Conservation (phyloP, 441 rosid species). For the Viola pubescens region DNA sequence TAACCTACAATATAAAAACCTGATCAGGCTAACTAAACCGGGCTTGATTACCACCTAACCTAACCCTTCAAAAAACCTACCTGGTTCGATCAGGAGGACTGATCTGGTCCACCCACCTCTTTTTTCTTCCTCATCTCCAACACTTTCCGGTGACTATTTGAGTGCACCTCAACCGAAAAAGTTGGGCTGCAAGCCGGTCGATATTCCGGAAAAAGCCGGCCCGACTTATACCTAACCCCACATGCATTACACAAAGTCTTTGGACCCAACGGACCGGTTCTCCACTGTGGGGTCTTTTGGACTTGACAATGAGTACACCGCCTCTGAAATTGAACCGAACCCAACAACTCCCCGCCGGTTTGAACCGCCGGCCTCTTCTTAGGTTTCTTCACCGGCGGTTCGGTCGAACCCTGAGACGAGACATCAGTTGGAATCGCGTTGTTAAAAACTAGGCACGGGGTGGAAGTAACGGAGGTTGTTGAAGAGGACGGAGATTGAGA, state of each 20-base stretch:
- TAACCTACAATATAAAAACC: not conserved
- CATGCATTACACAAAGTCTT: constrained; percentile 92
- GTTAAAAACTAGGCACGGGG: constrained; percentile 10
- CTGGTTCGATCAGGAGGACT: constrained; percentile 16
- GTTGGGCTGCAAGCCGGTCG: constrained; percentile 94
- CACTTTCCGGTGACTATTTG: constrained; percentile 84
- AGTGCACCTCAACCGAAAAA: constrained; percentile 62
- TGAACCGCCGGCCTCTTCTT: constrained; percentile 32
- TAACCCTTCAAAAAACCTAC: constrained; percentile 14
- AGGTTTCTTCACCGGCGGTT: constrained; percentile 29
- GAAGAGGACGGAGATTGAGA: constrained; percentile 28
- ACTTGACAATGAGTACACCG: constrained; percentile 87
- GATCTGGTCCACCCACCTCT: constrained; percentile 28
- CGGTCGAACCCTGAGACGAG: constrained; percentile 17
- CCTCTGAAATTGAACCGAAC: constrained; percentile 26
- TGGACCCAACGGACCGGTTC: constrained; percentile 85
- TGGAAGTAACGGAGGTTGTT: constrained; percentile 22
- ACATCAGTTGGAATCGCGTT: constrained; percentile 22
- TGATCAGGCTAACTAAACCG: constrained; percentile 1
- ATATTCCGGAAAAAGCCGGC: constrained; percentile 78
- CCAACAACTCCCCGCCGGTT: constrained; percentile 15
- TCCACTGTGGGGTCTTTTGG: constrained; percentile 90
- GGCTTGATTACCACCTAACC: constrained; percentile 1
- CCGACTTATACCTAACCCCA: constrained; percentile 90
- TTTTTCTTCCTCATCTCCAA: constrained; percentile 71